These are phyloP conservation scores for Diaporthe sp. DNA, from an alignment of 2,329 filamentous ascomycete species.

Conservation along the genomic window DNA sequence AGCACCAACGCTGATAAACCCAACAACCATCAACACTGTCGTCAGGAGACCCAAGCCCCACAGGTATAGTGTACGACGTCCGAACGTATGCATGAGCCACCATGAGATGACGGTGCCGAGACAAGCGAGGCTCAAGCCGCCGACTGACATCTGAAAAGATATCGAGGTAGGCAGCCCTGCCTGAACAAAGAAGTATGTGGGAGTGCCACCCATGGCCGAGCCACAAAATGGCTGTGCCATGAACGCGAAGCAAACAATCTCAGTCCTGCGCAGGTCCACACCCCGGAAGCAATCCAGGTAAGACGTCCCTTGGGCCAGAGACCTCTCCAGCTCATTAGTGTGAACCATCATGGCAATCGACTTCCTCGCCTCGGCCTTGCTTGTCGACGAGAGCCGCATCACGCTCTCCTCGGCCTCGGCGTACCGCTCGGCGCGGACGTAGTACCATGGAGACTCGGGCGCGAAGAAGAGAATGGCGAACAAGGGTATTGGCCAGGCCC, in stretches of 20 bases:
- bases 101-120: not conserved
- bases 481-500: too few relatives aligned
- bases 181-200: not conserved
- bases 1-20: not conserved
- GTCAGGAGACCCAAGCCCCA: not conserved
- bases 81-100: not conserved
- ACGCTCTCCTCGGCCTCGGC: too few relatives aligned
- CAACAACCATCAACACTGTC: not conserved
- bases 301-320: not conserved
- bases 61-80: not conserved
- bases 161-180: not conserved
- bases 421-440: too few relatives aligned
- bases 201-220: constrained; percentile 43
- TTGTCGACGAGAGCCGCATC: too few relatives aligned
- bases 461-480: too few relatives aligned
- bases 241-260: constrained; percentile 51
- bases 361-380: too few relatives aligned
- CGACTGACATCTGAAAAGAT: not conserved
- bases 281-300: constrained; percentile 42
- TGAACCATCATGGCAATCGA: too few relatives aligned
- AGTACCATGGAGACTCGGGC: too few relatives aligned
- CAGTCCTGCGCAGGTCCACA: constrained; percentile 43
- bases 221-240: not conserved
- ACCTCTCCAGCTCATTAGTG: too few relatives aligned
- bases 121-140: not conserved